A percentile compares a stretch with the other conserved stretches of the same genome.
These are phyloP conservation scores for Talaromyces ruber DNA, from an alignment of 495 filamentous ascomycete genomes.

Conservation along the genomic window DNA sequence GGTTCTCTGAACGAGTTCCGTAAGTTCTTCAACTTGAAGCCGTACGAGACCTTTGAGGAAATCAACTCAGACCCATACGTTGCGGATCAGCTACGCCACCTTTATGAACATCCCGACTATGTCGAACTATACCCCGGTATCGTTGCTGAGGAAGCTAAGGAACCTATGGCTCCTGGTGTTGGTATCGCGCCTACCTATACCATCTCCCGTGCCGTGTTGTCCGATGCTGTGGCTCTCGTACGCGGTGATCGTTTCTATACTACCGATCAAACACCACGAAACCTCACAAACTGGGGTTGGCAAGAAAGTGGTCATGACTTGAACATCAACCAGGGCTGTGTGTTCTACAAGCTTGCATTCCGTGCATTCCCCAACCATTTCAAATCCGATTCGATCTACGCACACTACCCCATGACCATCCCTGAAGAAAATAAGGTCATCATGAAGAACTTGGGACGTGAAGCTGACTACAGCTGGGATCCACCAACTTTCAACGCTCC, in stretches of 20 bases:
- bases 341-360: conserved; percentile 76
- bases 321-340: conserved; percentile 70
- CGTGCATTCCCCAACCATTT: conserved; percentile 75
- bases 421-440: conserved; percentile 67
- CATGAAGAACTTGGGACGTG: conserved; percentile 60
- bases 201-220: conserved; percentile 44
- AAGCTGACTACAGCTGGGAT: conserved; percentile 63
- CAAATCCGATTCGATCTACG: conserved; percentile 72
- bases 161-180: conserved; percentile 45
- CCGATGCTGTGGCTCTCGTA: conserved; percentile 46
- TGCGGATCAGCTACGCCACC: conserved; percentile 38
- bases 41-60: conserved; percentile 52
- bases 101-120: conserved; percentile 54
- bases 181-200: conserved; percentile 52
- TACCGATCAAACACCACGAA: conserved; percentile 61
- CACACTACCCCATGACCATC: conserved; percentile 81
- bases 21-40: conserved; percentile 49
- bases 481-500: conserved; percentile 45
- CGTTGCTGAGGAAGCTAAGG: conserved; percentile 44
- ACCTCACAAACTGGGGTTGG: conserved; percentile 74
- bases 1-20: conserved; percentile 58
- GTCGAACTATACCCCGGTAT: conserved; percentile 59
- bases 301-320: conserved; percentile 64
- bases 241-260: conserved; percentile 47
- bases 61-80: conserved; percentile 53